Percentiles rank a stretch among this genome's conserved stretches.
Evolutionary conservation across 305 asterid genomes (phyloP).

Genomic region (Striga hermonthica): DNA sequence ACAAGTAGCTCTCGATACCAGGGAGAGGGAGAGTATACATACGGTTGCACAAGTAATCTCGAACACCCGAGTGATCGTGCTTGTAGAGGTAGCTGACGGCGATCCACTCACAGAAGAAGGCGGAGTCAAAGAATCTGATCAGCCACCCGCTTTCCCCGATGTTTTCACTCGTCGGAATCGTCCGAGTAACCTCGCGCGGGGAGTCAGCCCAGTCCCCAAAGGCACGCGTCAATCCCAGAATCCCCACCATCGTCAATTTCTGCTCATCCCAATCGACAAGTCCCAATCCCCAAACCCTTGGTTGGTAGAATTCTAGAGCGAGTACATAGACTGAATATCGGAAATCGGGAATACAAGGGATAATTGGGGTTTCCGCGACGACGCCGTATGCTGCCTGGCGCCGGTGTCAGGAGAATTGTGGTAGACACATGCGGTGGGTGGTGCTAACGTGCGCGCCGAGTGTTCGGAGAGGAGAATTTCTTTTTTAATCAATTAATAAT

Average conservation of each 20-base stretch:
- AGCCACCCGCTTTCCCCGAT: constrained; percentile 89
- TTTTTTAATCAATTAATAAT: not conserved
- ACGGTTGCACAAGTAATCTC: constrained; percentile 85
- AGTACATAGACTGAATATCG: not conserved
- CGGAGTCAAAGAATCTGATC: constrained; percentile 77
- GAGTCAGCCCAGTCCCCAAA: constrained; percentile 65
- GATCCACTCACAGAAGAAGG: constrained; percentile 93
- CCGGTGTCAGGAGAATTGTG: constrained; percentile 16
- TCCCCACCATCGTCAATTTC: constrained; percentile 66
- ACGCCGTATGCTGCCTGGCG: constrained; percentile 29
- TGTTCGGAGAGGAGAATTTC: not conserved
- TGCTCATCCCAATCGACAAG: constrained; percentile 38
- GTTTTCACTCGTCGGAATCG: constrained; percentile 75
- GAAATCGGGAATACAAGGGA: constrained; percentile 7
- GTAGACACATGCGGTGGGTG: constrained; percentile 7
- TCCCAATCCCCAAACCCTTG: constrained; percentile 48
- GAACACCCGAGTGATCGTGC: constrained; percentile 86
- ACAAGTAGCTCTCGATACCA: constrained; percentile 83
- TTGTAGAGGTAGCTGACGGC: constrained; percentile 92
- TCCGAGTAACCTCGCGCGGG: constrained; percentile 86
- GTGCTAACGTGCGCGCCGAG: constrained; percentile 38
- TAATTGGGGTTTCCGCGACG: constrained; percentile 11
- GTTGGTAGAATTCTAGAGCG: constrained; percentile 12
- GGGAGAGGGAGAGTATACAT: constrained; percentile 84
- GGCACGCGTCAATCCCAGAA: constrained; percentile 72